phyloP scores from a whole-genome alignment of 441 rosid genomes.

The Jatropha podagrica region DNA sequence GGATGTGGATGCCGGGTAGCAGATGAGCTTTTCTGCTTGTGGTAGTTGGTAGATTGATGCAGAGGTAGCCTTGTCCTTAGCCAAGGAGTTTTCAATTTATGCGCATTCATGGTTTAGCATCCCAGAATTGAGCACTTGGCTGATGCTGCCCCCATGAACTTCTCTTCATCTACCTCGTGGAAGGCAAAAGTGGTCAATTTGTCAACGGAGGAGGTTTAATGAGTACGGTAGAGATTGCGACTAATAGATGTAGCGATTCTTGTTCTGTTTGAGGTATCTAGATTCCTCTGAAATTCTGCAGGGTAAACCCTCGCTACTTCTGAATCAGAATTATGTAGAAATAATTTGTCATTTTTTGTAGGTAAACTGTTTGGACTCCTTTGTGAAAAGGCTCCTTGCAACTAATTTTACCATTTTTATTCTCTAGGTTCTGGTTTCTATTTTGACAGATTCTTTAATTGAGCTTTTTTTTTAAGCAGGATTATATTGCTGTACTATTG shows the following conservation, averaged over 20 bases:
- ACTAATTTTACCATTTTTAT: slow-evolving; percentile 19
- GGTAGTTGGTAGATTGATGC: slow-evolving; percentile 7
- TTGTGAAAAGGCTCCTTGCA: slow-evolving; percentile 6
- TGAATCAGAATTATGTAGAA: slow-evolving; percentile 27
- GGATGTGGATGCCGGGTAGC: slow-evolving; percentile 5
- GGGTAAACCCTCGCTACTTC: slow-evolving; percentile 48
- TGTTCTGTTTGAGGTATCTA: slow-evolving; percentile 9
- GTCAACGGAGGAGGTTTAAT: slow-evolving; percentile 12
- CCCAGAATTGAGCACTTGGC: background rate
- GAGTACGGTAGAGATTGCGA: slow-evolving; percentile 17
- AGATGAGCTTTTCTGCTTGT: background rate
- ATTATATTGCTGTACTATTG: background rate
- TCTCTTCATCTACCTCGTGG: no score
- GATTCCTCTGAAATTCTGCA: slow-evolving; percentile 19
- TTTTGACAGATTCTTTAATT: slow-evolving; percentile 2
- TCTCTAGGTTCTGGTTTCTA: slow-evolving; percentile 1
- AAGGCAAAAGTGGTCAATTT: slow-evolving; percentile 1
- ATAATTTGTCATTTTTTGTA: slow-evolving; percentile 39
- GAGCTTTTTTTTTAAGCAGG: background rate
- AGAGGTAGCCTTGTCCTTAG: background rate
- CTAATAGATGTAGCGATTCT: slow-evolving; percentile 11
- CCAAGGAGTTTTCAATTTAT: slow-evolving; percentile 4
- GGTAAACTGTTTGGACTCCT: slow-evolving; percentile 22
- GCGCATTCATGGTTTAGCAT: background rate
- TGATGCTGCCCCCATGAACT: background rate